Conservation (phyloP, 1,284 basidiomycete species). For the Boletus nobilissimus region DNA sequence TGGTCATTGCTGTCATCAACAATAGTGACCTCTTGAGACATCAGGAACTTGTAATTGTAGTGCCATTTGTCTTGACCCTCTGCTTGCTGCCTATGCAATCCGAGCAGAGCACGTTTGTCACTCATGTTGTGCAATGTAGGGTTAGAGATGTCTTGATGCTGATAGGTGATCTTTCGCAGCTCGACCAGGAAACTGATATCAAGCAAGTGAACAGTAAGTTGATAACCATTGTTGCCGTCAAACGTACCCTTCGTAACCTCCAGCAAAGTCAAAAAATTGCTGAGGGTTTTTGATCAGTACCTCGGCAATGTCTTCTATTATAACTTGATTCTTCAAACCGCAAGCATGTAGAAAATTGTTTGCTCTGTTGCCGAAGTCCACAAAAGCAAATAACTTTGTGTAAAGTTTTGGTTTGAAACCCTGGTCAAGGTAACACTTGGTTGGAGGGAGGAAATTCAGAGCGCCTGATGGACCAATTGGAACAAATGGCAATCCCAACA, state of each 20-base stretch:
- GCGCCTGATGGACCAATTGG: background rate
- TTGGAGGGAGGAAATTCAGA: background rate
- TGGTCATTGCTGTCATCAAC: slow-evolving; percentile 15
- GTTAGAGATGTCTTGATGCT: background rate
- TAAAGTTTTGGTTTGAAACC: background rate
- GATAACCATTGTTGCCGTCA: too few species aligned
- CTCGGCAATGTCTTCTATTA: slow-evolving; percentile 2
- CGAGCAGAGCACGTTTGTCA: background rate
- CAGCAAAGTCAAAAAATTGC: background rate
- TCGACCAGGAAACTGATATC: slow-evolving; percentile 12
- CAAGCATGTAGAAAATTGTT: slow-evolving; percentile 1
- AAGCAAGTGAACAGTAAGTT: background rate
- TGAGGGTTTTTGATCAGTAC: background rate
- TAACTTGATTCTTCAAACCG: slow-evolving; percentile 4
- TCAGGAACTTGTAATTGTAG: background rate
- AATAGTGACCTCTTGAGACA: background rate
- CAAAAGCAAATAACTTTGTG: slow-evolving; percentile 1
- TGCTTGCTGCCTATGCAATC: background rate
- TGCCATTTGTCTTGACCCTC: background rate
- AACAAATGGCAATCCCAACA: background rate
- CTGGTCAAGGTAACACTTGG: background rate
- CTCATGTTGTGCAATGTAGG: slow-evolving; percentile 3
- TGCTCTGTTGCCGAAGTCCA: background rate
- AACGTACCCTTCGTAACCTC: slow-evolving; percentile 6
- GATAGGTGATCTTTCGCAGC: slow-evolving; percentile 7